Conservation (phyloP, 768 basidiomycete genomes). For the Suillus subluteus region DNA sequence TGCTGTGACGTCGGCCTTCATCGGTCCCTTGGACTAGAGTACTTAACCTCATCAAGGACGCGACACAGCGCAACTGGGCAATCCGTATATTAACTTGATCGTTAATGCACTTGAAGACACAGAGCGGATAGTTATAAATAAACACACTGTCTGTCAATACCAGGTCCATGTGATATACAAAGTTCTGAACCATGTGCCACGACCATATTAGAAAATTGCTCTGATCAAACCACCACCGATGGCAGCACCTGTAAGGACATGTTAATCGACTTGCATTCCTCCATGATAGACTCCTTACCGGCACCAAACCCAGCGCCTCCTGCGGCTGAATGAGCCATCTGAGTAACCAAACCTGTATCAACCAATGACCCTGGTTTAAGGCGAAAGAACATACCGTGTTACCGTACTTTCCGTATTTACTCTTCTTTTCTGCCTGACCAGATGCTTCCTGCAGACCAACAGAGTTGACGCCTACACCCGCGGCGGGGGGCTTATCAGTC, state of each 20-base stretch:
- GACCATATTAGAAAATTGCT: conserved; percentile 45
- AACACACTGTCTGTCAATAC: neutral
- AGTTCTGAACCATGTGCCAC: neutral
- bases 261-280: neutral
- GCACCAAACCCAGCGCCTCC: conserved; percentile 82
- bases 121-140: neutral
- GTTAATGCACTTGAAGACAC: neutral
- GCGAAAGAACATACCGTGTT: conserved; percentile 48
- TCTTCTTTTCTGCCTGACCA: conserved; percentile 51
- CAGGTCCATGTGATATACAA: neutral
- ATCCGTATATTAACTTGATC: neutral
- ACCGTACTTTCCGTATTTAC: conserved; percentile 58
- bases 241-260: conserved; percentile 44
- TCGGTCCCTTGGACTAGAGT: conserved; percentile 46
- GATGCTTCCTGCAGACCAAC: conserved; percentile 32
- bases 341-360: neutral
- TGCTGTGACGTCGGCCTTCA: conserved; percentile 33
- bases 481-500: conserved; percentile 34
- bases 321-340: conserved; percentile 62
- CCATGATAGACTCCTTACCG: conserved; percentile 43
- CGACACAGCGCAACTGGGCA: neutral
- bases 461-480: conserved; percentile 31
- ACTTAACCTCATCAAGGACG: conserved; percentile 39
- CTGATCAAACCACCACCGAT: conserved; percentile 53
- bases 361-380: conserved; percentile 14